A percentile compares a stretch with the other conserved stretches of the same genome.
These are phyloP conservation scores for Trametes coccinea DNA, from an alignment of 768 basidiomycete genomes.

Conservation along the genomic window DNA sequence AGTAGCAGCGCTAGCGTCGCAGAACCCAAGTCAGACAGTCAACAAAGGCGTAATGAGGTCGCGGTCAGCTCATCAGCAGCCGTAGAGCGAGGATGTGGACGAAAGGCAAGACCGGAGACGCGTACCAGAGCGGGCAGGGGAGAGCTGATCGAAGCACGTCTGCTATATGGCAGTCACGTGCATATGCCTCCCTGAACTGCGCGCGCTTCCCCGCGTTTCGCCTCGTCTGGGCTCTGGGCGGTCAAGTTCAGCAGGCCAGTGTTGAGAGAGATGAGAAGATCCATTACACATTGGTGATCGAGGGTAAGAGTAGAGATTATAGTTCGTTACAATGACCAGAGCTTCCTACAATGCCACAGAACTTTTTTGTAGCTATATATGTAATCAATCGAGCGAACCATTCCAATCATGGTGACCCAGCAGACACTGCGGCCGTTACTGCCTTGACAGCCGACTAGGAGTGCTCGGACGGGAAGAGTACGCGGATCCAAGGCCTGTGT, in stretches of 20 bases:
- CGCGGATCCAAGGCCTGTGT: slow-evolving; percentile 39
- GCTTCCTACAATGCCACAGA: background rate
- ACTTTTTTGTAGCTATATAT: too few relatives aligned
- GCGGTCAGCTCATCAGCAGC: slow-evolving; percentile 12
- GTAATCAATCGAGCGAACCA: too few relatives aligned
- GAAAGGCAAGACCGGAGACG: background rate
- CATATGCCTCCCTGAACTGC: background rate
- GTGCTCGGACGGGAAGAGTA: slow-evolving; percentile 63
- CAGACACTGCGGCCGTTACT: background rate
- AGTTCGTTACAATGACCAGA: slow-evolving; percentile 10
- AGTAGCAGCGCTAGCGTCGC: background rate
- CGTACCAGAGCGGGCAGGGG: background rate
- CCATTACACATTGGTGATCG: slow-evolving; percentile 9
- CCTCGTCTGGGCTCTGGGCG: too few relatives aligned
- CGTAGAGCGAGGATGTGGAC: background rate
- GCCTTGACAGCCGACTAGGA: slow-evolving; percentile 47
- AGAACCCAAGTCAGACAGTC: background rate
- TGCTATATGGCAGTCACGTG: slow-evolving; percentile 2
- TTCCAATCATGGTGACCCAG: too few relatives aligned
- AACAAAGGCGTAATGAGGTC: background rate
- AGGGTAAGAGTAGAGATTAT: slow-evolving; percentile 8
- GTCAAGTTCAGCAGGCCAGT: background rate
- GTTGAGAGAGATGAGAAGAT: background rate
- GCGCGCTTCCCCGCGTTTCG: background rate
- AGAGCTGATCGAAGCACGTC: slow-evolving; percentile 2